phyloP scores from a whole-genome alignment of 73 alveolate species.

The Paramecium tetraurelia region DNA sequence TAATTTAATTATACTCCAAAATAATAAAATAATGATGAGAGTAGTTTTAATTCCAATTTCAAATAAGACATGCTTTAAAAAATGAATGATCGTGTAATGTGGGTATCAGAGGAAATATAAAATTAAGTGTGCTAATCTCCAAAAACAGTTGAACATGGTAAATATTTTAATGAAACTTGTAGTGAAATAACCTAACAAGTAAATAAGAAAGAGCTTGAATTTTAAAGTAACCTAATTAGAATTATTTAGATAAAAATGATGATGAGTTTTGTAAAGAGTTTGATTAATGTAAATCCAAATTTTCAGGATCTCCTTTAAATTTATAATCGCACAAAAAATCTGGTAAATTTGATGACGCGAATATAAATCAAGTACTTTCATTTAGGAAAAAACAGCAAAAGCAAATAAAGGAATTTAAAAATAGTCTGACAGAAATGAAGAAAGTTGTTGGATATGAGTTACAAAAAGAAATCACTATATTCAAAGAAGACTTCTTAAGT shows the following conservation, averaged over 20 bases:
- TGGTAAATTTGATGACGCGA: not conserved
- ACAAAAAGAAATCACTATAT: not conserved
- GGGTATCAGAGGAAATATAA: not conserved
- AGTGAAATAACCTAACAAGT: not conserved
- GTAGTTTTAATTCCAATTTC: not conserved
- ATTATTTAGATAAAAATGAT: not conserved
- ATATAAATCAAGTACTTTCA: not conserved
- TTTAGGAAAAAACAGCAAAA: not conserved
- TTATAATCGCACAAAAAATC: not conserved
- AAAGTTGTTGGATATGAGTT: not conserved
- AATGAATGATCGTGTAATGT: not conserved
- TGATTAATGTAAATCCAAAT: not conserved
- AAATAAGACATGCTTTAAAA: not conserved
- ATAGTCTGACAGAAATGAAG: not conserved
- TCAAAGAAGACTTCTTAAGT: not conserved
- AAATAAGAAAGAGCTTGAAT: not conserved
- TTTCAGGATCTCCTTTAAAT: not conserved
- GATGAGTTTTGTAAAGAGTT: not conserved
- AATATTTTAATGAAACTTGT: not conserved
- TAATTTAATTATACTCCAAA: not conserved
- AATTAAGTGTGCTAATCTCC: not conserved
- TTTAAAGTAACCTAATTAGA: not conserved
- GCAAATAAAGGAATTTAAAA: not conserved
- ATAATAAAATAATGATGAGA: not conserved
- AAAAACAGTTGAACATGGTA: not conserved